phyloP scores from a whole-genome alignment of 2,329 filamentous ascomycete species.

The Cladosporium oxysporum region DNA sequence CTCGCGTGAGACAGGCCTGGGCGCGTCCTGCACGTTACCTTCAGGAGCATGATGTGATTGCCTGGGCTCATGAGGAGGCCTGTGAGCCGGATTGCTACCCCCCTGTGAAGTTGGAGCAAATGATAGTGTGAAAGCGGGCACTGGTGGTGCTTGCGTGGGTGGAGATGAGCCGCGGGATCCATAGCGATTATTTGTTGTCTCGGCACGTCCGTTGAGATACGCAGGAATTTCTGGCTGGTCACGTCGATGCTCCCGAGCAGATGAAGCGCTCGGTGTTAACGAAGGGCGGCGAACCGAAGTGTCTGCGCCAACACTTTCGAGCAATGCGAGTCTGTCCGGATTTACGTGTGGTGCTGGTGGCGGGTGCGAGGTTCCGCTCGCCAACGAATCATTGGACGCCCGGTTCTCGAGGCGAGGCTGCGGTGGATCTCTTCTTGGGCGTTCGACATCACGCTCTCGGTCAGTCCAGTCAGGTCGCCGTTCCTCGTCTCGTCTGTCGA shows the following conservation, averaged over 20 bases:
- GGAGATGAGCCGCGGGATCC: slow-evolving; percentile 51
- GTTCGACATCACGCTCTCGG: slow-evolving; percentile 43
- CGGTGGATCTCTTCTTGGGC: slow-evolving; percentile 32
- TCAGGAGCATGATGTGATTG: slow-evolving; percentile 13
- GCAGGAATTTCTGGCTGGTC: slow-evolving; percentile 44
- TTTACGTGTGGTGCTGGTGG: slow-evolving; percentile 33
- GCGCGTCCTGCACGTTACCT: slow-evolving; percentile 5
- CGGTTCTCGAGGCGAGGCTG: slow-evolving; percentile 35
- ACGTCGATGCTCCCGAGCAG: slow-evolving; percentile 16
- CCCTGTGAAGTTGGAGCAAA: slow-evolving; percentile 33
- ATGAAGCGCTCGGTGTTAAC: slow-evolving; percentile 16
- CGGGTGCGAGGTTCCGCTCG: slow-evolving; percentile 25
- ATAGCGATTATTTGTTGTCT: slow-evolving; percentile 49
- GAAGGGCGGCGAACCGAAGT: slow-evolving; percentile 31
- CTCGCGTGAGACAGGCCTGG: slow-evolving; percentile 9
- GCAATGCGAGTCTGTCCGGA: slow-evolving; percentile 35
- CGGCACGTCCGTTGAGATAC: slow-evolving; percentile 47
- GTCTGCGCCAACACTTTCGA: slow-evolving; percentile 36
- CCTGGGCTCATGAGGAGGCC: slow-evolving; percentile 27
- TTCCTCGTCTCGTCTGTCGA: slow-evolving; percentile 47
- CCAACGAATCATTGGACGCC: slow-evolving; percentile 28
- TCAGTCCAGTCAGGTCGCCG: slow-evolving; percentile 42
- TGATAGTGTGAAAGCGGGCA: slow-evolving; percentile 54
- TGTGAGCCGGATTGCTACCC: slow-evolving; percentile 31
- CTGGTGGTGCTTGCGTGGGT: slow-evolving; percentile 55